These are phyloP conservation scores for Leccinellum rugosiceps DNA, from an alignment of 768 basidiomycete genomes.

Conservation along the genomic window DNA sequence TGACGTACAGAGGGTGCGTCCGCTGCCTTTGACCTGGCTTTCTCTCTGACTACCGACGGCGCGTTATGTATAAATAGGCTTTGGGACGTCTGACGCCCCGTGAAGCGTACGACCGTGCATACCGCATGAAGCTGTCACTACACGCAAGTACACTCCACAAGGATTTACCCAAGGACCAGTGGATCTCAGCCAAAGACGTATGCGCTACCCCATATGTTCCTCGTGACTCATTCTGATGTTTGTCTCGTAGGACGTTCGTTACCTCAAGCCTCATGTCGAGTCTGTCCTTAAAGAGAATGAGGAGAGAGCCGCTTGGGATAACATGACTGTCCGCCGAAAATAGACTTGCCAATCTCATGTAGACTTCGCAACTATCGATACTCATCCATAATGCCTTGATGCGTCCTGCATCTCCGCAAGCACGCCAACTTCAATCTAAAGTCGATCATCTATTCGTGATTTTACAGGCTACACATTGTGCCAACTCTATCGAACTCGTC, in stretches of 20 bases:
- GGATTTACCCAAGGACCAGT: slow-evolving; percentile 76
- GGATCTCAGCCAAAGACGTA: slow-evolving; percentile 76
- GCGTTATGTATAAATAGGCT: slow-evolving; percentile 50
- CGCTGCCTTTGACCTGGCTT: slow-evolving; percentile 16
- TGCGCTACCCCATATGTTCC: slow-evolving; percentile 16
- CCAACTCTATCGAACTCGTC: background rate
- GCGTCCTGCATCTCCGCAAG: background rate
- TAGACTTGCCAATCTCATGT: slow-evolving; percentile 37
- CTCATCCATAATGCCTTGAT: slow-evolving; percentile 10
- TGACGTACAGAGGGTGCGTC: slow-evolving; percentile 74
- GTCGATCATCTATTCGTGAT: slow-evolving; percentile 7
- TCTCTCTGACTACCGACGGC: background rate
- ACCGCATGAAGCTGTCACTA: slow-evolving; percentile 76
- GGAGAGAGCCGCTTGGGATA: slow-evolving; percentile 84
- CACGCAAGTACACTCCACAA: slow-evolving; percentile 79
- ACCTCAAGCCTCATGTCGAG: slow-evolving; percentile 75
- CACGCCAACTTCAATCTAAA: background rate
- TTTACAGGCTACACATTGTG: slow-evolving; percentile 11
- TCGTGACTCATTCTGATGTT: slow-evolving; percentile 9
- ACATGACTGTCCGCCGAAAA: slow-evolving; percentile 64
- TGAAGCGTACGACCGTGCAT: slow-evolving; percentile 87
- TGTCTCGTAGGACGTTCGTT: slow-evolving; percentile 73
- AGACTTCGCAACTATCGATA: slow-evolving; percentile 23
- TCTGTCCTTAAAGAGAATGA: slow-evolving; percentile 70
- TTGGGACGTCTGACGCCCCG: slow-evolving; percentile 73